phyloP scores from a whole-genome alignment of 2,329 filamentous ascomycete genomes.

The Cladosporium phlei region DNA sequence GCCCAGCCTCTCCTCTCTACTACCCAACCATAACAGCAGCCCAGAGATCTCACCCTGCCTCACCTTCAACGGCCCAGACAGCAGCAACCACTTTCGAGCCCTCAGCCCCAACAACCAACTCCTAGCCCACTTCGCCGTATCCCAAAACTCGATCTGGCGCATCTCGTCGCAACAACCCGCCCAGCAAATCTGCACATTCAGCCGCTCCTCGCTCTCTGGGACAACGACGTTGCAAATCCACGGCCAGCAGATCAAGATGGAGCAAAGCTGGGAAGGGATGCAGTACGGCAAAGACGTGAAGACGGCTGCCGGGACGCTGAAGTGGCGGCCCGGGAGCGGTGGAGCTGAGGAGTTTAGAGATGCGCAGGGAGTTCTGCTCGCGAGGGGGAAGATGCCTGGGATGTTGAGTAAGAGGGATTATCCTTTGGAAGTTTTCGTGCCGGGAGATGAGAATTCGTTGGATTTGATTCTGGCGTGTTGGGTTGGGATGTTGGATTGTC shows the following conservation, averaged over 20 bases:
- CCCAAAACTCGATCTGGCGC: background rate
- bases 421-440: background rate
- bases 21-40: background rate
- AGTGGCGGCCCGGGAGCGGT: background rate
- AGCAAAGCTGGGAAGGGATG: constrained; percentile 2
- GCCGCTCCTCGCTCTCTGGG: background rate
- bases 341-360: background rate
- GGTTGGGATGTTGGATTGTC: constrained; percentile 3
- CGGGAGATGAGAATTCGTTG: background rate
- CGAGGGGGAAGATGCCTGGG: background rate
- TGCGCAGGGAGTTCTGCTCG: background rate
- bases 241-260: background rate
- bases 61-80: background rate
- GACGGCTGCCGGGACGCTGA: background rate
- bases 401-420: background rate
- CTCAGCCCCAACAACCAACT: background rate
- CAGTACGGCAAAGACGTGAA: background rate
- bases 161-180: background rate
- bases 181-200: constrained; percentile 1
- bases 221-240: background rate
- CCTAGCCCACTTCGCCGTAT: background rate
- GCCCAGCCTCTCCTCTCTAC: background rate
- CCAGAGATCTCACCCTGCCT: background rate
- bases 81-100: background rate
- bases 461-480: background rate